Base-by-base conservation (phyloP, 1,139 yeast species). In the Scheffersomyces quercinus region DNA sequence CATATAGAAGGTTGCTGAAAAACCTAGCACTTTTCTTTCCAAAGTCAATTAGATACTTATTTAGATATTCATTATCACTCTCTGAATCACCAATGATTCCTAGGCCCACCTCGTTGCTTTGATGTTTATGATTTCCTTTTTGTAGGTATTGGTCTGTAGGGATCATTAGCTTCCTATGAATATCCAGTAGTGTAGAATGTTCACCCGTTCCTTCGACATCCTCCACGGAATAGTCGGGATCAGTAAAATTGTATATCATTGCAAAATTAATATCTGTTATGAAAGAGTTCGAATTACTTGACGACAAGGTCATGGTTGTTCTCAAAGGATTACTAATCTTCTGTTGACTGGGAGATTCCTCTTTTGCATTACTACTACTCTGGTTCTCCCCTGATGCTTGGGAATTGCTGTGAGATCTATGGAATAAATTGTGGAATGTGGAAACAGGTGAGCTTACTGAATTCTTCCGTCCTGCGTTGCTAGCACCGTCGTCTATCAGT, bases 101-200 rank as follows among this genome's bases (percentile, higher is more conserved):
- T 34, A 64, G 44, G 1, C 69, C 69, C 9, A 58, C 36, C 12
- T 64, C 68, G 37, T 37, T 43, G 6, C 37, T 40, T 13, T 38
- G 56, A 9, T 47, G 50, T 37, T 54, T 58, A 37, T 57, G 63
- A 30, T 58, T 43, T 38, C 60, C 60, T 28, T 53, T 53, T 44
- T 55, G 71, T 24, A 73, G 48, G 43, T 60, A 70, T 48, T 70
- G 76, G 43, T 72, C 77, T 0, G 77, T 66, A 0, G 77, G 77
- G 4, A 65, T 51, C 58, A 70, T 55, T 39, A 71, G 50, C 49
- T 68, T 71, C 44, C 63, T 67, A 42, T 68, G 75, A 10, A 70
- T 56, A 29, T 73, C 77, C 29, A 54, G 45, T 31, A 66, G 50
- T 3, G 70, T 56, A 2, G 50, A 48, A 42, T 62, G 67, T 10